These are phyloP conservation scores for Solanum ahanhuiri DNA, from an alignment of 257 asterid genomes.

Conservation along the genomic window DNA sequence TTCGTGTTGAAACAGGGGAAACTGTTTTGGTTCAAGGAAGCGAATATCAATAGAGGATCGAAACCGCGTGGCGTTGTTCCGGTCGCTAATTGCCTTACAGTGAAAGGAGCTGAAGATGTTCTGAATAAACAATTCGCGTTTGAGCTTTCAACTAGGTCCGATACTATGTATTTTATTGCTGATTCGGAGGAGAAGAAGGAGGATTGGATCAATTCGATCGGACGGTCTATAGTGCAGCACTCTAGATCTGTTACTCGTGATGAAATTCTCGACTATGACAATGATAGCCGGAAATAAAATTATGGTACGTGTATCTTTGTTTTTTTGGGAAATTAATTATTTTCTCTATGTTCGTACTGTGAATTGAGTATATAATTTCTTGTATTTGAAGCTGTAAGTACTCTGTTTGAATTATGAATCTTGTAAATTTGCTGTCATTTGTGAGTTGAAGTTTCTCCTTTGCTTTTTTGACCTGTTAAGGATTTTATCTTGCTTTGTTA, in stretches of 20 bases:
- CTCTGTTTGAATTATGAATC: background rate
- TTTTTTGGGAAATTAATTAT: background rate
- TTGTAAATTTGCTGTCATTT: background rate
- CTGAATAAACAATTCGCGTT: conserved; percentile 71
- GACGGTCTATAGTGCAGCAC: conserved; percentile 79
- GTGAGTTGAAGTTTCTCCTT: background rate
- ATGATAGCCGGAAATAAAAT: conserved; percentile 36
- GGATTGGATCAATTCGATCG: conserved; percentile 93
- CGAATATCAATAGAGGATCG: conserved; percentile 52
- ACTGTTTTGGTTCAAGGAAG: conserved; percentile 95
- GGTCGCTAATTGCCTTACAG: conserved; percentile 71
- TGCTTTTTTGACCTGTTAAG: background rate
- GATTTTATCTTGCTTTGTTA: background rate
- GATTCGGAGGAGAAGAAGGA: conserved; percentile 90
- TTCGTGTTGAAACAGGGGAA: conserved; percentile 86
- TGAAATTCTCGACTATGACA: conserved; percentile 77
- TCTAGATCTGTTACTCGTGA: conserved; percentile 78
- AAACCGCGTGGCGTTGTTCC: conserved; percentile 79
- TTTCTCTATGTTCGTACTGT: background rate
- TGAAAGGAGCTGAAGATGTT: conserved; percentile 91
- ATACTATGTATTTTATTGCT: conserved; percentile 86
- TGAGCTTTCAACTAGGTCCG: conserved; percentile 65
- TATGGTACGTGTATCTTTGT: background rate
- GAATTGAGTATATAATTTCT: background rate
- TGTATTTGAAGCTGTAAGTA: background rate